Evolutionary conservation across 306 rosid genomes (phyloP).

Genomic region (Rosa rugosa): DNA sequence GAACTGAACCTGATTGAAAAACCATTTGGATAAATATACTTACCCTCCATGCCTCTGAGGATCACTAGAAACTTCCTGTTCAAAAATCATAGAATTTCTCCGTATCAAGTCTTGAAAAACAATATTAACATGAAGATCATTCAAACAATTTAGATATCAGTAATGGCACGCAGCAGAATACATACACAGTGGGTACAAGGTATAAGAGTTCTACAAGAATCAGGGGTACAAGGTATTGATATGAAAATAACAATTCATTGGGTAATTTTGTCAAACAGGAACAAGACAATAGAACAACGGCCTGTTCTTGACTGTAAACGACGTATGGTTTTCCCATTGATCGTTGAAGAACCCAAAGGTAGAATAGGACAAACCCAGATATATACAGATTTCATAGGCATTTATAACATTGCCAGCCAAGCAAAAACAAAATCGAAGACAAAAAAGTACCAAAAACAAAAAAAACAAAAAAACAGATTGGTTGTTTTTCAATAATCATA

Average conservation of each 20-base stretch:
- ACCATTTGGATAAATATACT: neutral
- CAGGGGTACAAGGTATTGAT: neutral
- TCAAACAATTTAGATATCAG: neutral
- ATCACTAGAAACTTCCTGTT: slow-evolving; percentile 2
- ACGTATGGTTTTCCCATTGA: too few species aligned
- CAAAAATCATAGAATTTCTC: neutral
- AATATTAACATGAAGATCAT: too few species aligned
- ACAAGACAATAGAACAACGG: too few species aligned
- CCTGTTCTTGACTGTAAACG: too few species aligned
- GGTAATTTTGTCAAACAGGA: neutral
- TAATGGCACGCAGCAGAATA: neutral
- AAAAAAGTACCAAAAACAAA: neutral
- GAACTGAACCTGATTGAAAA: neutral
- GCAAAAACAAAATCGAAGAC: neutral
- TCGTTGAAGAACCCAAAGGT: too few species aligned
- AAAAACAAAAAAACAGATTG: neutral
- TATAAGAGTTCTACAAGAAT: too few species aligned
- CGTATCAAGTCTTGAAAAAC: neutral
- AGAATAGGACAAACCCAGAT: neutral
- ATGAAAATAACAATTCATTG: neutral
- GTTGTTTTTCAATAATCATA: neutral
- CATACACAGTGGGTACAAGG: neutral
- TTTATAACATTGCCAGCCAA: neutral
- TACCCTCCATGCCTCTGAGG: slow-evolving; percentile 3
- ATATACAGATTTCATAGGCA: too few species aligned